Conservation (phyloP, 2,329 filamentous ascomycete species). For the Ophiostoma piceae region DNA sequence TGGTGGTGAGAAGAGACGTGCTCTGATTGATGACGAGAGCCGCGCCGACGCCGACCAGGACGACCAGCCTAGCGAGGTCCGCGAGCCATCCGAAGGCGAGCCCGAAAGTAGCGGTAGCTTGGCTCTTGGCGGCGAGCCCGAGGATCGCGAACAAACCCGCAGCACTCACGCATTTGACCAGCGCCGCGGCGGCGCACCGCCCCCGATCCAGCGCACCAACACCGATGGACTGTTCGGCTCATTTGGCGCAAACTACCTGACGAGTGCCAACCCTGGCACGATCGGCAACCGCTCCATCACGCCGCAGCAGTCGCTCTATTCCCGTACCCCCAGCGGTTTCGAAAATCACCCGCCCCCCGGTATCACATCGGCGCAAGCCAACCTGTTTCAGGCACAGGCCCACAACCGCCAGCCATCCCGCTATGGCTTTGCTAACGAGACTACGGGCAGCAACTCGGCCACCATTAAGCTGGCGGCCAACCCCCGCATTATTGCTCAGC, state of each 20-base stretch:
- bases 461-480: slow-evolving; percentile 74
- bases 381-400: slow-evolving; percentile 54
- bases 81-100: slow-evolving; percentile 61
- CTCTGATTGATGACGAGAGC: slow-evolving; percentile 67
- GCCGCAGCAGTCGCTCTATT: slow-evolving; percentile 43
- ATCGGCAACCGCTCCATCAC: slow-evolving; percentile 30
- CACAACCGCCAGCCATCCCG: slow-evolving; percentile 81
- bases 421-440: slow-evolving; percentile 81
- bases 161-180: slow-evolving; percentile 51
- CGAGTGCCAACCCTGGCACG: slow-evolving; percentile 35
- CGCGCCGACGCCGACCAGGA: slow-evolving; percentile 46
- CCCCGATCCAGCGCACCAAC: slow-evolving; percentile 64
- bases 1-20: slow-evolving; percentile 75
- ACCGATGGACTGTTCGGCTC: slow-evolving; percentile 52
- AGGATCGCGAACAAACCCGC: slow-evolving; percentile 61
- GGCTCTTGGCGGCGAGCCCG: slow-evolving; percentile 86
- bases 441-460: slow-evolving; percentile 52
- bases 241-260: slow-evolving; percentile 45
- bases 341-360: slow-evolving; percentile 43
- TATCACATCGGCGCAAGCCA: slow-evolving; percentile 25
- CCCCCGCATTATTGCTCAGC: slow-evolving; percentile 74
- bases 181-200: slow-evolving; percentile 64
- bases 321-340: slow-evolving; percentile 59
- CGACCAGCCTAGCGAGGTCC: slow-evolving; percentile 40
- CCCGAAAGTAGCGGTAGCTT: slow-evolving; percentile 77